phyloP scores from a whole-genome alignment of 805 yeast genomes.

The Saturnispora dispora region DNA sequence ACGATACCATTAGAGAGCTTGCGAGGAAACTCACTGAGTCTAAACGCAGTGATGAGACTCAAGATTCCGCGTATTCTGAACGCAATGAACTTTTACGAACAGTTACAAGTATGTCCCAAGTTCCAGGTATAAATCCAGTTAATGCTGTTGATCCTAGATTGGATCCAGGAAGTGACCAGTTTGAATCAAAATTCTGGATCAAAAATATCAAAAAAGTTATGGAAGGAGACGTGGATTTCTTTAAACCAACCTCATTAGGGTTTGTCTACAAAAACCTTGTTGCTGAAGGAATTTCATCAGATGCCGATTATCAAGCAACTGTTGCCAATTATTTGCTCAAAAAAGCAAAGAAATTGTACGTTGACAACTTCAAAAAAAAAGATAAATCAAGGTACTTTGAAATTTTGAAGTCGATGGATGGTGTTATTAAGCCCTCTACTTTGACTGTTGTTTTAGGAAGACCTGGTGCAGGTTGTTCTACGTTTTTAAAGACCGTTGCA shows the following conservation, averaged over 20 bases:
- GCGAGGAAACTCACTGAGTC: conserved; percentile 32
- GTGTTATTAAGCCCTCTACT: conserved; percentile 51
- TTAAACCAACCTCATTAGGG: conserved; percentile 54
- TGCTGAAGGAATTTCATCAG: conserved; percentile 58
- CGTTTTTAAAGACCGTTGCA: conserved; percentile 51
- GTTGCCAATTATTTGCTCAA: conserved; percentile 37
- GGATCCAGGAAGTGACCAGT: conserved; percentile 51
- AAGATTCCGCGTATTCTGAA: not conserved
- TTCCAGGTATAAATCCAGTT: conserved; percentile 40
- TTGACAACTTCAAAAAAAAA: conserved; percentile 19
- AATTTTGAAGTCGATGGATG: conserved; percentile 60
- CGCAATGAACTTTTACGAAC: conserved; percentile 23
- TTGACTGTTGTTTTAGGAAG: conserved; percentile 66
- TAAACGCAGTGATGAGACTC: conserved; percentile 1
- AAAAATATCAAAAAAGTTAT: conserved; percentile 48
- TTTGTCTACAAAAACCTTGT: conserved; percentile 49
- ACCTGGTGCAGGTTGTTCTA: conserved; percentile 78
- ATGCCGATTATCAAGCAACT: conserved; percentile 58
- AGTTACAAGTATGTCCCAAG: conserved; percentile 43
- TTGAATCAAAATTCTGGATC: conserved; percentile 58
- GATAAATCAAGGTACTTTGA: conserved; percentile 33
- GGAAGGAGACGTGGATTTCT: conserved; percentile 50
- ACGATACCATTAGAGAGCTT: conserved; percentile 29
- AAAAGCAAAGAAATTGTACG: conserved; percentile 23
- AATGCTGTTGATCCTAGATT: conserved; percentile 31